A percentile compares a stretch with the other conserved stretches of the same genome.
phyloP scores from a whole-genome alignment of 805 yeast species.

The Kuraishia molischiana region DNA sequence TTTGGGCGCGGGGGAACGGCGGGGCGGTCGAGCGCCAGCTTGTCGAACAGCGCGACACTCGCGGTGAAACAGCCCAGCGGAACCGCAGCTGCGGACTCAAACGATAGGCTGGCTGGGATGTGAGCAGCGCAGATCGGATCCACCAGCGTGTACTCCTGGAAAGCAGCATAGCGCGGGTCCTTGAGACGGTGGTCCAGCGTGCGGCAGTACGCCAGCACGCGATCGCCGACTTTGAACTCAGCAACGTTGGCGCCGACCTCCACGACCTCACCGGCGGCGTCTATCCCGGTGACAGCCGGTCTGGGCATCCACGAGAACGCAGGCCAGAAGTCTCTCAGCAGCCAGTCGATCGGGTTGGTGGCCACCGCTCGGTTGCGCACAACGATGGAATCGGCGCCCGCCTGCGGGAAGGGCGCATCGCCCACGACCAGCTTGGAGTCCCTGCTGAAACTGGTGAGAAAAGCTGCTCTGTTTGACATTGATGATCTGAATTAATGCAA shows the following conservation, averaged over 20 bases:
- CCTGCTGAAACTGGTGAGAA: no score
- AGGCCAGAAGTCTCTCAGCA: neutral
- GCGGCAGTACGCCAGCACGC: slow-evolving; percentile 3
- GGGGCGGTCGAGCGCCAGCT: slow-evolving; percentile 2
- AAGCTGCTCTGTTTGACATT: no score
- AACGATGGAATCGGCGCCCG: neutral
- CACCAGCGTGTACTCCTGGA: slow-evolving; percentile 5
- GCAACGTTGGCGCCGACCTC: slow-evolving; percentile 5
- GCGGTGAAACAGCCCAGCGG: slow-evolving; percentile 5
- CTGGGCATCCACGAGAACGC: neutral
- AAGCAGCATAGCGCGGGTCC: slow-evolving; percentile 3
- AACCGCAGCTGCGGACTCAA: slow-evolving; percentile 3
- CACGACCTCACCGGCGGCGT: slow-evolving; percentile 6
- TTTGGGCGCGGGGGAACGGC: neutral
- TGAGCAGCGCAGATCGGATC: neutral
- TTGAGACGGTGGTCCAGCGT: neutral
- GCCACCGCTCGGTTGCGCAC: slow-evolving; percentile 1
- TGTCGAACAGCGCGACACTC: slow-evolving; percentile 2
- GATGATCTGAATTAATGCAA: no score
- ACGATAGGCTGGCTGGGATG: slow-evolving; percentile 4
- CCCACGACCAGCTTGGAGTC: neutral
- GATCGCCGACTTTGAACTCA: slow-evolving; percentile 6
- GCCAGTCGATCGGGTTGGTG: neutral
- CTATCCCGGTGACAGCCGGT: slow-evolving; percentile 9
- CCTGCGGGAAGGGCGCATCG: neutral